A percentile compares a stretch with the other conserved stretches of the same genome.
Conservation (phyloP, 352 stramenopile species). For the Pythium dissotocum region DNA sequence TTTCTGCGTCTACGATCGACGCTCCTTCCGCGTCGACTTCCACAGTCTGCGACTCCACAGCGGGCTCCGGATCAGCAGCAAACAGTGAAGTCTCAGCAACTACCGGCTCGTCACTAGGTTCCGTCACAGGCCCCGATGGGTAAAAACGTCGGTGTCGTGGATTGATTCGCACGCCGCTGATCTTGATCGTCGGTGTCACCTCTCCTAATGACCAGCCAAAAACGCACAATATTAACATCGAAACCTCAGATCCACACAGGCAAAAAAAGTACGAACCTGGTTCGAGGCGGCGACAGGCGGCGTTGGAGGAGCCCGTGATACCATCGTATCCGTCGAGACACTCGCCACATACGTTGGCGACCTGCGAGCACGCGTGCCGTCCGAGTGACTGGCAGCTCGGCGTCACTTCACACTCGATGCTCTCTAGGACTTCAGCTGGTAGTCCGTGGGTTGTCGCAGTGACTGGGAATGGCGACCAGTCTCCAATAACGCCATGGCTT, state of each 20-base stretch:
- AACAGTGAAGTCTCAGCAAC: neutral
- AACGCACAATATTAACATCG: neutral
- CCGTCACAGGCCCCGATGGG: neutral
- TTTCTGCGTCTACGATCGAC: neutral
- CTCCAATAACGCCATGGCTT: conserved; percentile 65
- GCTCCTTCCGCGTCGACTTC: conserved; percentile 4
- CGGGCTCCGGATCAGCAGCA: neutral
- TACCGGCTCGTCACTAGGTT: neutral
- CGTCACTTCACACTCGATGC: conserved; percentile 46
- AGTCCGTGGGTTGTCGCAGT: conserved; percentile 62
- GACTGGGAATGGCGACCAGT: conserved; percentile 50
- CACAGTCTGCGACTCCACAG: neutral
- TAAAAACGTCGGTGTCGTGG: conserved; percentile 18
- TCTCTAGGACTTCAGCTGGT: conserved; percentile 65
- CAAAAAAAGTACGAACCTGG: conserved; percentile 5
- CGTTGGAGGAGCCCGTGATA: conserved; percentile 36
- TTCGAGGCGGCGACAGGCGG: conserved; percentile 31
- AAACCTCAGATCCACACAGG: neutral
- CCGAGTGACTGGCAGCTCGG: conserved; percentile 52
- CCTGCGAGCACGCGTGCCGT: conserved; percentile 50
- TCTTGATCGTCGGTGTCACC: conserved; percentile 45
- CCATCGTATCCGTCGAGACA: conserved; percentile 61
- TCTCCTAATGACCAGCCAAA: conserved; percentile 5
- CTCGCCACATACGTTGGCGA: conserved; percentile 65
- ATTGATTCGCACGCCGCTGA: conserved; percentile 70